These are phyloP conservation scores for Jamesozyma lodderae DNA, from an alignment of 805 yeast genomes.

Conservation along the genomic window DNA sequence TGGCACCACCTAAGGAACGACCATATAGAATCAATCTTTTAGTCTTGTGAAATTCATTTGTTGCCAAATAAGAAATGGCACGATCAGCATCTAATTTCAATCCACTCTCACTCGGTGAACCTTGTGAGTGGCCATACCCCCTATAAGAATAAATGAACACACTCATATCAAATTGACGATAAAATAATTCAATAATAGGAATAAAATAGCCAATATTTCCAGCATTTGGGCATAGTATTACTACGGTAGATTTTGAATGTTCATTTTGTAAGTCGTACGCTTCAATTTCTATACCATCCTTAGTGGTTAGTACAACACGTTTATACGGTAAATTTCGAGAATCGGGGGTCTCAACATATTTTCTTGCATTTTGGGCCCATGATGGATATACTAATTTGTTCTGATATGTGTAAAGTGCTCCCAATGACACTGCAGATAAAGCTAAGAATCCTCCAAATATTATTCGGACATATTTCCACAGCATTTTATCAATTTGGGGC, in stretches of 20 bases:
- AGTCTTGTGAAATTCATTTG: slow-evolving; percentile 43
- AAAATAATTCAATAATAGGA: slow-evolving; percentile 69
- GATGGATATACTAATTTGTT: slow-evolving; percentile 74
- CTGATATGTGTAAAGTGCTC: slow-evolving; percentile 55
- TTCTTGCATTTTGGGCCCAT: slow-evolving; percentile 63
- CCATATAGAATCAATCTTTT: slow-evolving; percentile 63
- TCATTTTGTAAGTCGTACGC: slow-evolving; percentile 39
- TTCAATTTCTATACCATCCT: slow-evolving; percentile 61
- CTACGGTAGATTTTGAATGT: slow-evolving; percentile 48
- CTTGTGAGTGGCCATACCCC: slow-evolving; percentile 81
- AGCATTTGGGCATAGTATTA: slow-evolving; percentile 84
- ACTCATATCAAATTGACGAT: slow-evolving; percentile 53
- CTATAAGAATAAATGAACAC: slow-evolving; percentile 82
- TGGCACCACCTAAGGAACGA: slow-evolving; percentile 92
- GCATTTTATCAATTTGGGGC: too few species aligned
- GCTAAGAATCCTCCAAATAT: slow-evolving; percentile 37
- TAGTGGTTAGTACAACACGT: slow-evolving; percentile 48
- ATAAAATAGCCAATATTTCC: slow-evolving; percentile 90
- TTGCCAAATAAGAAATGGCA: slow-evolving; percentile 47
- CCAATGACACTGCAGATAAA: slow-evolving; percentile 36
- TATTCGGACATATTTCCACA: too few species aligned
- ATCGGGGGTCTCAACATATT: slow-evolving; percentile 67
- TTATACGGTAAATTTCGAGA: slow-evolving; percentile 58
- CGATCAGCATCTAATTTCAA: slow-evolving; percentile 75
- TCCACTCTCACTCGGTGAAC: slow-evolving; percentile 68